Conservation (phyloP, 768 basidiomycete genomes). For the Leccinum barrowsii region DNA sequence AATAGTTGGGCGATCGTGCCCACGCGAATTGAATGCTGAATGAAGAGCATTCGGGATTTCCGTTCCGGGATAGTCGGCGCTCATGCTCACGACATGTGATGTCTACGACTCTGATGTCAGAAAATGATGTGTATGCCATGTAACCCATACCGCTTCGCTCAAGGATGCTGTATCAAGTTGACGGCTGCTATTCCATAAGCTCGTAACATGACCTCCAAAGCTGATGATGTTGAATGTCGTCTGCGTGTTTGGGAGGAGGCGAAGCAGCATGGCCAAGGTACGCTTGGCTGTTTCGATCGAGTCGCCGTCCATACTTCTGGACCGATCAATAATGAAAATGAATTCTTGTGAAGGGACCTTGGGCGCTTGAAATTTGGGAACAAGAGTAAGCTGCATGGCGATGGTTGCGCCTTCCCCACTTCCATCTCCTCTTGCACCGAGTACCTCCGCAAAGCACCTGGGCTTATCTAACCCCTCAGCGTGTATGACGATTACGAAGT, state of each 20-base stretch:
- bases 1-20: conserved; percentile 37
- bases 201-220: conserved; percentile 36
- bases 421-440: conserved; percentile 11
- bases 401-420: conserved; percentile 27
- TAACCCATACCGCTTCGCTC: conserved; percentile 33
- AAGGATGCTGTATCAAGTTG: conserved; percentile 33
- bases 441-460: conserved; percentile 52
- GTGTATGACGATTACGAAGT: conserved; percentile 50
- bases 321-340: conserved; percentile 58
- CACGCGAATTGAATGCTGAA: conserved; percentile 35
- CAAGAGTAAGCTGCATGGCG: conserved; percentile 52
- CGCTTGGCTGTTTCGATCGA: conserved; percentile 47
- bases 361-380: conserved; percentile 48
- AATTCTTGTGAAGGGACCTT: conserved; percentile 49
- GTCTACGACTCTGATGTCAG: conserved; percentile 31
- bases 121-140: not conserved
- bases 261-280: conserved; percentile 46
- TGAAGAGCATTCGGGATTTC: conserved; percentile 43
- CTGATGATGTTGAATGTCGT: conserved; percentile 57
- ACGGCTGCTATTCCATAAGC: conserved; percentile 37
- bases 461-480: conserved; percentile 50
- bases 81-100: conserved; percentile 37
- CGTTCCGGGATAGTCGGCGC: conserved; percentile 48
- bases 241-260: conserved; percentile 40
- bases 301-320: conserved; percentile 46